These are phyloP conservation scores for Hansenula anomala DNA, from an alignment of 1,139 yeast species.

Conservation along the genomic window DNA sequence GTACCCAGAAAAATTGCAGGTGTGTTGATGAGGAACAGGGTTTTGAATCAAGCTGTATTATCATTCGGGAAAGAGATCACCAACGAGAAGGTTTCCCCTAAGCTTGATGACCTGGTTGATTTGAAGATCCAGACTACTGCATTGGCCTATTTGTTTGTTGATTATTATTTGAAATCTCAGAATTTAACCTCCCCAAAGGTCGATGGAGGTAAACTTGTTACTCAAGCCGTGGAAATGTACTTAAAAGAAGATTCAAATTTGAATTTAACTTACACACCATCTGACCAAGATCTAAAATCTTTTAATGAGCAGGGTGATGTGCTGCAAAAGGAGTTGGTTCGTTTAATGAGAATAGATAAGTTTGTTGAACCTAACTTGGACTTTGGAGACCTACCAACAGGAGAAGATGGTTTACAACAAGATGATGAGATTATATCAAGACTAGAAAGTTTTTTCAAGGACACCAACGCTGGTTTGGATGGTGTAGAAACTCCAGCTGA, in stretches of 20 bases:
- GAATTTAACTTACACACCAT: conserved; percentile 1
- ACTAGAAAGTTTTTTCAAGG: conserved; percentile 23
- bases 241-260: not conserved
- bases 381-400: conserved; percentile 6
- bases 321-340: conserved; percentile 15
- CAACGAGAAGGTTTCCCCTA: conserved; percentile 6
- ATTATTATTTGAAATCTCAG: conserved; percentile 7
- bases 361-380: conserved; percentile 11
- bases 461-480: conserved; percentile 24
- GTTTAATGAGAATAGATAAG: conserved; percentile 11
- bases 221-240: conserved; percentile 2
- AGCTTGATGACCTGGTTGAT: conserved; percentile 16
- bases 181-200: not conserved
- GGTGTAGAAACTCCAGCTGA: conserved; percentile 21
- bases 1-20: conserved; percentile 16
- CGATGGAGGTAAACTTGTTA: conserved; percentile 10
- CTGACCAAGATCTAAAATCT: conserved; percentile 10
- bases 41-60: conserved; percentile 3
- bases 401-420: conserved; percentile 1
- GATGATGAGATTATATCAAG: conserved; percentile 21
- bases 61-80: conserved; percentile 6
- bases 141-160: conserved; percentile 13
- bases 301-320: conserved; percentile 14
- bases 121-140: conserved; percentile 18
- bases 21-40: conserved; percentile 9